These are phyloP conservation scores for Fusarium concolor DNA, from an alignment of 2,329 filamentous ascomycete genomes.

Conservation along the genomic window DNA sequence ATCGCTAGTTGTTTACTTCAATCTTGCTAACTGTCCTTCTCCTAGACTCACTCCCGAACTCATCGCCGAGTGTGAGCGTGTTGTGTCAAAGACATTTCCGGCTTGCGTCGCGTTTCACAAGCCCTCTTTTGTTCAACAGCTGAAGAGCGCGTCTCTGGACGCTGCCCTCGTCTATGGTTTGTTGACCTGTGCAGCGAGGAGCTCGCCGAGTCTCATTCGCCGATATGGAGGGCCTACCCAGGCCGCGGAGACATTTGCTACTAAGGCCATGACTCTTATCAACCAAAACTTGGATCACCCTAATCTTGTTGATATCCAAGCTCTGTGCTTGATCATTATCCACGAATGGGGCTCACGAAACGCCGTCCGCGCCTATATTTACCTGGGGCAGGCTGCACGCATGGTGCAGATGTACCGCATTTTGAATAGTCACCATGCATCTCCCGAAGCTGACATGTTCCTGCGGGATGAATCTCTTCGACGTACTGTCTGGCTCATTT, in stretches of 20 bases:
- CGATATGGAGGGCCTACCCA: slow-evolving; percentile 67
- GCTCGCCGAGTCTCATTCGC: slow-evolving; percentile 67
- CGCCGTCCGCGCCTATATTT: slow-evolving; percentile 72
- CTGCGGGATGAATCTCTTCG: slow-evolving; percentile 71
- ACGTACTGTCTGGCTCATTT: slow-evolving; percentile 71
- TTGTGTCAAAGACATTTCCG: slow-evolving; percentile 70
- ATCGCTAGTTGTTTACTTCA: slow-evolving; percentile 18
- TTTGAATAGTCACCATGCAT: slow-evolving; percentile 65
- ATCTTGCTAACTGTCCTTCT: slow-evolving; percentile 42
- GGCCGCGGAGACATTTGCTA: slow-evolving; percentile 69
- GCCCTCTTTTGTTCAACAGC: slow-evolving; percentile 70
- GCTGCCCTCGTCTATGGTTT: slow-evolving; percentile 68
- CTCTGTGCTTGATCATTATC: slow-evolving; percentile 69
- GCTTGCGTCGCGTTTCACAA: slow-evolving; percentile 73
- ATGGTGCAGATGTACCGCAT: slow-evolving; percentile 74
- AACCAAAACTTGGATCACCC: slow-evolving; percentile 70
- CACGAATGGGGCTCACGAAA: slow-evolving; percentile 73
- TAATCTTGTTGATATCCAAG: slow-evolving; percentile 70
- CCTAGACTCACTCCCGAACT: slow-evolving; percentile 66
- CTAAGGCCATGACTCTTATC: slow-evolving; percentile 67
- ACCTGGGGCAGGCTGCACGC: slow-evolving; percentile 71
- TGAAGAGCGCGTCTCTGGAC: slow-evolving; percentile 67
- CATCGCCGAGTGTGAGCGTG: slow-evolving; percentile 69
- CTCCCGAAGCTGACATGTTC: slow-evolving; percentile 67
- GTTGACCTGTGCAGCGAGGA: slow-evolving; percentile 68